Conservation (phyloP, 805 yeast genomes). For the Peterozyma xylosa region DNA sequence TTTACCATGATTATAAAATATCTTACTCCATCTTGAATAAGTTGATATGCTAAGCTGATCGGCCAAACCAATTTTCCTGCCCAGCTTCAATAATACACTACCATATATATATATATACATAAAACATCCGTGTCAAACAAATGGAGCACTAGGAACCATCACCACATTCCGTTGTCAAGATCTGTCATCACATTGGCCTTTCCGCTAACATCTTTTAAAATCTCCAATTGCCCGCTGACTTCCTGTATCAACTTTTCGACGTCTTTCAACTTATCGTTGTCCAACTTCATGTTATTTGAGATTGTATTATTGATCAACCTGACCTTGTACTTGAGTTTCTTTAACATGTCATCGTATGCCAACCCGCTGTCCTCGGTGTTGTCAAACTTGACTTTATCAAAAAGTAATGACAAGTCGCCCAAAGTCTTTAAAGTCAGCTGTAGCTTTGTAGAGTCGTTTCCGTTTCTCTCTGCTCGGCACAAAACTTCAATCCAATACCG, state of each 20-base stretch:
- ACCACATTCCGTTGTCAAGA: conserved; percentile 12
- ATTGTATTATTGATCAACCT: conserved; percentile 18
- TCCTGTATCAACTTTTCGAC: neutral
- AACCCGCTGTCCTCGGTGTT: conserved; percentile 21
- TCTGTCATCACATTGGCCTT: conserved; percentile 5
- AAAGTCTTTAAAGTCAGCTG: conserved; percentile 5
- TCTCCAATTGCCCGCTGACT: conserved; percentile 6
- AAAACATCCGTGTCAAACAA: no score
- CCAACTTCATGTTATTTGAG: neutral
- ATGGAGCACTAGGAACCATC: neutral
- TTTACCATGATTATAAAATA: no score
- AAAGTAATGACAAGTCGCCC: neutral
- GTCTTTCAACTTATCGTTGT: conserved; percentile 1
- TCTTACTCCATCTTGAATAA: no score
- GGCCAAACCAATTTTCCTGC: neutral
- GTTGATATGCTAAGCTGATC: no score
- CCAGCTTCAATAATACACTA: neutral
- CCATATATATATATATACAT: no score
- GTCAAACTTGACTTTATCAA: conserved; percentile 11
- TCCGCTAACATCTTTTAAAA: conserved; percentile 1
- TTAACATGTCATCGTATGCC: conserved; percentile 18
- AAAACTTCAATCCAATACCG: conserved; percentile 26
- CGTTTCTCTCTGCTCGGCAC: conserved; percentile 8
- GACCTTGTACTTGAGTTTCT: conserved; percentile 18
- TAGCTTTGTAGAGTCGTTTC: conserved; percentile 3